These are phyloP conservation scores for Acrodontium crateriforme DNA, from an alignment of 2,329 filamentous ascomycete genomes.

Conservation along the genomic window DNA sequence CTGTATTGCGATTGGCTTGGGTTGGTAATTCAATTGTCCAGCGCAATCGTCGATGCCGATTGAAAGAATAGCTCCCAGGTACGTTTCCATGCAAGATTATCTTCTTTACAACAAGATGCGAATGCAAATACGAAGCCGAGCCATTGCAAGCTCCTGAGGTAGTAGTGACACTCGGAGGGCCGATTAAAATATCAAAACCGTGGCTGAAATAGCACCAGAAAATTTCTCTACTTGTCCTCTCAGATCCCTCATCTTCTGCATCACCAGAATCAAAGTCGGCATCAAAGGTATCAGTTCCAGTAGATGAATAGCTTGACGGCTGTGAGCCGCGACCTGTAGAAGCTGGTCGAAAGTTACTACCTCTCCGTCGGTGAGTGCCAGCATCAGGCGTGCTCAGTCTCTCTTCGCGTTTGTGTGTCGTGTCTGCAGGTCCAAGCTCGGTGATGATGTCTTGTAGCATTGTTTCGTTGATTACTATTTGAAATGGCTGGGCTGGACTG, in stretches of 20 bases:
- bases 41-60: conserved; percentile 75
- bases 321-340: conserved; percentile 17
- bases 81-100: conserved; percentile 90
- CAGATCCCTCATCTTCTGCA: conserved; percentile 45
- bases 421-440: conserved; percentile 83
- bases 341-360: conserved; percentile 13
- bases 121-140: conserved; percentile 11
- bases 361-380: conserved; percentile 9
- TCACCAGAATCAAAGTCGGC: conserved; percentile 34
- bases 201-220: conserved; percentile 98
- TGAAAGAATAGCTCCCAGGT: conserved; percentile 92
- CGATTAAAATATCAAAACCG: conserved; percentile 88
- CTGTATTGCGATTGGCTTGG: conserved; percentile 18
- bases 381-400: conserved; percentile 7
- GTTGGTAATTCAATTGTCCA: conserved; percentile 50
- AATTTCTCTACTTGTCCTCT: conserved; percentile 42
- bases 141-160: conserved; percentile 2
- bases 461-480: conserved; percentile 68
- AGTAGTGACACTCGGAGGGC: conserved; percentile 43
- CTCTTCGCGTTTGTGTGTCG: conserved; percentile 55
- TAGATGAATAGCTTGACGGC: conserved; percentile 25
- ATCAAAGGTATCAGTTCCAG: conserved; percentile 29
- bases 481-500: conserved; percentile 50
- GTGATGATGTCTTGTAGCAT: conserved; percentile 84
- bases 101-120: conserved; percentile 64